A percentile compares a stretch with the other conserved stretches of the same genome.
Conservation (phyloP, 129 eudicot species). For the Chrysanthemum seticuspe region DNA sequence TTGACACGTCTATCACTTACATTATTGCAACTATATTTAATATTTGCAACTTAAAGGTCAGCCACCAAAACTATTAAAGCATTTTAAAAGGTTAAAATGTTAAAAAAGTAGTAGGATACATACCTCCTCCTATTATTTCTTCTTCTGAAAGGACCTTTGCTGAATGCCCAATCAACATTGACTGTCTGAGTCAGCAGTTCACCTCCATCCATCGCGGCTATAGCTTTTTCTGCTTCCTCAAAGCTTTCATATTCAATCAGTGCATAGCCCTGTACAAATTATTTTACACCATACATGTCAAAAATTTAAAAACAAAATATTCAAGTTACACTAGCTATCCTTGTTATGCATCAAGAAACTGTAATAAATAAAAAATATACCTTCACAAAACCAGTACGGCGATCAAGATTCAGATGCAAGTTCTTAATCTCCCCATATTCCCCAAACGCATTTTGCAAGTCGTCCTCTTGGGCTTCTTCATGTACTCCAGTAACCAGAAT, state of each 20-base stretch:
- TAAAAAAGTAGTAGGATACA: constrained; percentile 4
- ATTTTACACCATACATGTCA: not conserved
- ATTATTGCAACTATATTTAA: too few species aligned
- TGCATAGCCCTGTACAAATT: constrained; percentile 74
- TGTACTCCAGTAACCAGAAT: constrained; percentile 92
- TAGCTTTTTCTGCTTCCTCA: constrained; percentile 87
- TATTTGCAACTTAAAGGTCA: too few species aligned
- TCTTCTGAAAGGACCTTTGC: constrained; percentile 90
- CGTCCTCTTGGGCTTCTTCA: constrained; percentile 99
- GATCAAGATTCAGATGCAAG: constrained; percentile 93
- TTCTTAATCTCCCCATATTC: constrained; percentile 91
- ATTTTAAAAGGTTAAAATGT: not conserved
- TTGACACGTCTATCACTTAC: too few species aligned
- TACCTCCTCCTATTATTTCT: constrained; percentile 75
- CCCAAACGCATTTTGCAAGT: constrained; percentile 82
- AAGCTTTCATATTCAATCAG: constrained; percentile 78
- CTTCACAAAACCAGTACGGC: constrained; percentile 95
- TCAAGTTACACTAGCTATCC: too few species aligned
- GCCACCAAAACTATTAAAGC: not conserved
- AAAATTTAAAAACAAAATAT: not conserved
- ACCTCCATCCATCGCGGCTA: constrained; percentile 70
- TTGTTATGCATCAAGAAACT: not conserved
- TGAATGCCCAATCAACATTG: constrained; percentile 93
- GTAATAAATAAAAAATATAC: constrained; percentile 24
- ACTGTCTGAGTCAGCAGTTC: constrained; percentile 75